phyloP scores from a whole-genome alignment of 345 rosid species.

The Gynandropsis gynandra region DNA sequence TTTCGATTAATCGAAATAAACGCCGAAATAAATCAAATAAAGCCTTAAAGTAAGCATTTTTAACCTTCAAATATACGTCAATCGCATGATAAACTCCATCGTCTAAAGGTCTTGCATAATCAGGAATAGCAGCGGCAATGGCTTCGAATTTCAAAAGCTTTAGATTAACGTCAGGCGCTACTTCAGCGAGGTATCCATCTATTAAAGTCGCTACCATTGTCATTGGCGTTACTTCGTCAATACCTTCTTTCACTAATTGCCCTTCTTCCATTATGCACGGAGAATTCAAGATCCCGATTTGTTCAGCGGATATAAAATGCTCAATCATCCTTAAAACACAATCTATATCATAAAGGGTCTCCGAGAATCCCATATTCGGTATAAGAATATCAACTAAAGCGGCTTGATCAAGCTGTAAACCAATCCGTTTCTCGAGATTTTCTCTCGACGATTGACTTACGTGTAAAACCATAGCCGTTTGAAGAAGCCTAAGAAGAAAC shows the following conservation, averaged over 20 bases:
- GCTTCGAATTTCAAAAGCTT: slow-evolving; percentile 53
- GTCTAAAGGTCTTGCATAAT: slow-evolving; percentile 56
- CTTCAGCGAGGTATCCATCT: slow-evolving; percentile 63
- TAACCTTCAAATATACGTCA: slow-evolving; percentile 67
- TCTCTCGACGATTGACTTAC: slow-evolving; percentile 45
- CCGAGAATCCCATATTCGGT: slow-evolving; percentile 52
- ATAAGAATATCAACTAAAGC: slow-evolving; percentile 54
- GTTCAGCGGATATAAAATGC: slow-evolving; percentile 47
- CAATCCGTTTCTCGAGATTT: slow-evolving; percentile 50
- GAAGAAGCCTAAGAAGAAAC: slow-evolving; percentile 59
- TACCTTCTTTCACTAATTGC: slow-evolving; percentile 29
- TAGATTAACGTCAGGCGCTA: slow-evolving; percentile 63
- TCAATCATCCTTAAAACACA: slow-evolving; percentile 60
- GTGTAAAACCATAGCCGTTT: slow-evolving; percentile 48
- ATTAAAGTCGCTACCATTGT: slow-evolving; percentile 51
- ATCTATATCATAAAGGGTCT: slow-evolving; percentile 57
- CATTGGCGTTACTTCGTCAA: slow-evolving; percentile 38
- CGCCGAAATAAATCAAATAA: not conserved
- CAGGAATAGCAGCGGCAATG: slow-evolving; percentile 56
- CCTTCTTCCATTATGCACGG: slow-evolving; percentile 39
- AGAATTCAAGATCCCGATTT: slow-evolving; percentile 33
- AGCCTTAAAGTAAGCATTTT: not conserved
- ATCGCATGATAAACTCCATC: slow-evolving; percentile 72
- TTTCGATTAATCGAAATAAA: not conserved
- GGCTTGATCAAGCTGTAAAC: slow-evolving; percentile 56